phyloP scores from a whole-genome alignment of 75 land plant species.

The Isoetes taiwanensis region DNA sequence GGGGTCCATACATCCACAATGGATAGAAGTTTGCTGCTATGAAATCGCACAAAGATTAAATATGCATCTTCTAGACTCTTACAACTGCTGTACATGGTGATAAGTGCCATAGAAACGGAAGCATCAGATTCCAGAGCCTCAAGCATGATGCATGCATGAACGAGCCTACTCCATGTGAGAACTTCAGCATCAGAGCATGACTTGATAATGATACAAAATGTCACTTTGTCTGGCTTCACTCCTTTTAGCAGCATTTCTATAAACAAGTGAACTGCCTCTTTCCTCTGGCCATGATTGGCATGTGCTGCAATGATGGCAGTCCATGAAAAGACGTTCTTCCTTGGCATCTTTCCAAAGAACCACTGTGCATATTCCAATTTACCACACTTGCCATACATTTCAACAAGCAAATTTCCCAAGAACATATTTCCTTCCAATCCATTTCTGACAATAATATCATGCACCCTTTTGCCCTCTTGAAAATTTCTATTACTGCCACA shows the following conservation, averaged over 20 bases:
- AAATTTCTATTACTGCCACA: too few species aligned
- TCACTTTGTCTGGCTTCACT: slow-evolving; percentile 6
- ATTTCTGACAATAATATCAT: too few species aligned
- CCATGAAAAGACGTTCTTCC: slow-evolving; percentile 9
- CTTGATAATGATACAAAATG: slow-evolving; percentile 2
- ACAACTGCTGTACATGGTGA: slow-evolving; percentile 10
- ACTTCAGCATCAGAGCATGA: slow-evolving; percentile 11
- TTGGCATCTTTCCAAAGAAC: slow-evolving; percentile 8
- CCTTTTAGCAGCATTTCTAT: background rate
- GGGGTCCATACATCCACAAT: slow-evolving; percentile 16
- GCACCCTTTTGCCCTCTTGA: too few species aligned
- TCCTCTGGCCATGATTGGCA: background rate
- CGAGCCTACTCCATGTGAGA: too few species aligned
- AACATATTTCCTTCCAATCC: too few species aligned
- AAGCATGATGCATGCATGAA: slow-evolving; percentile 1
- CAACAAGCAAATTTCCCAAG: too few species aligned
- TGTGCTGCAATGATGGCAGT: slow-evolving; percentile 9
- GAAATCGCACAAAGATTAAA: slow-evolving; percentile 9
- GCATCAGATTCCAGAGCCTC: background rate
- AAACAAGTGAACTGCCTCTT: slow-evolving; percentile 10
- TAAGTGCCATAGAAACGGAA: slow-evolving; percentile 7
- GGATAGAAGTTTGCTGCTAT: background rate
- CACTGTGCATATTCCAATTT: background rate
- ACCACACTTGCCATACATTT: background rate
- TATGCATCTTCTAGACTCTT: slow-evolving; percentile 1